Evolutionary conservation across 352 stramenopile species (phyloP).

Genomic region (Phytophthora colocasiae): DNA sequence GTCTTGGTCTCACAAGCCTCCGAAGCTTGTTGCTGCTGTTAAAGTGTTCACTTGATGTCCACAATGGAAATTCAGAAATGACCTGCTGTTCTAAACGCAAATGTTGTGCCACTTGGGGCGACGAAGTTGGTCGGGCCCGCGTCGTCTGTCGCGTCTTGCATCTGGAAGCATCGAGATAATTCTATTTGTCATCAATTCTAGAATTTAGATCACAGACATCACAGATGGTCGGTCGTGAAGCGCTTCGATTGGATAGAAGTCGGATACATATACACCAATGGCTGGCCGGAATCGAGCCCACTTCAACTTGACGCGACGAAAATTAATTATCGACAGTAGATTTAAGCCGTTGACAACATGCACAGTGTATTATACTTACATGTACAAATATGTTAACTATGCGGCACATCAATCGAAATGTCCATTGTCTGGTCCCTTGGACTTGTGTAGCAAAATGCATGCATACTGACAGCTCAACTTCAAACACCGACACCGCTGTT

Average conservation of each 20-base stretch:
- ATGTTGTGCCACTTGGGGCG: background rate
- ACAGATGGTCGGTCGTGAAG: background rate
- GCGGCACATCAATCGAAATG: too few relatives aligned
- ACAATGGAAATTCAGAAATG: slow-evolving; percentile 37
- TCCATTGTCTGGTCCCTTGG: too few relatives aligned
- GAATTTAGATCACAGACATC: too few relatives aligned
- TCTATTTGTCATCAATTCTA: background rate
- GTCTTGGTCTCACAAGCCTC: slow-evolving; percentile 5
- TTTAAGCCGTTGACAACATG: too few relatives aligned
- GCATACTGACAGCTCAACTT: too few relatives aligned
- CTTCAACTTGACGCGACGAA: background rate
- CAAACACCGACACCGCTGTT: too few relatives aligned
- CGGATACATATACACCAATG: background rate
- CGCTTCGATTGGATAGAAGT: background rate
- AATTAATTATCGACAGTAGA: too few relatives aligned
- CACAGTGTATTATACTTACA: too few relatives aligned
- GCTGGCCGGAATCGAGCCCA: background rate
- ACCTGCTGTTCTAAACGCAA: background rate
- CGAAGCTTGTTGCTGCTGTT: background rate
- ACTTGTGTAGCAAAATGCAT: too few relatives aligned
- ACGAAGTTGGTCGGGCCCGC: background rate
- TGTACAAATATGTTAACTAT: too few relatives aligned
- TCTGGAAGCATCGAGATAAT: background rate
- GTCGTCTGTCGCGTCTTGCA: background rate
- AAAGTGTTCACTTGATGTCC: slow-evolving; percentile 10